A percentile compares a stretch with the other conserved stretches of the same genome.
Conservation (phyloP, 257 asterid genomes). For the Orobanche coerulescens region DNA sequence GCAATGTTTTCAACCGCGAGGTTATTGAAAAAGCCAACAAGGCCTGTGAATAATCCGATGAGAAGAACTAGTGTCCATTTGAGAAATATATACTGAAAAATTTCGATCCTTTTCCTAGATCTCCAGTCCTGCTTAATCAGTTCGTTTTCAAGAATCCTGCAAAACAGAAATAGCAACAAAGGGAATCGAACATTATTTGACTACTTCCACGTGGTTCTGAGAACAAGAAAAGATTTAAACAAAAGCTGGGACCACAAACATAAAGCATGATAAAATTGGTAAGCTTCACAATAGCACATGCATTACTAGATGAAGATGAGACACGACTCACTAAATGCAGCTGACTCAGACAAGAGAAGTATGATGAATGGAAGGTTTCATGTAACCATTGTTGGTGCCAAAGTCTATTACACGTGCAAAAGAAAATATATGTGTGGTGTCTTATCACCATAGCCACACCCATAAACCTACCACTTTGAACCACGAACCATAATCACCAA, state of each 20-base stretch:
- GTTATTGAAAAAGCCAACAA: slow-evolving; percentile 79
- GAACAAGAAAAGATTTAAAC: neutral
- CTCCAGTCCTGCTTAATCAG: slow-evolving; percentile 96
- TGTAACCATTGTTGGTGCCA: neutral
- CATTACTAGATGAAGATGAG: neutral
- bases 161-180: slow-evolving; percentile 13
- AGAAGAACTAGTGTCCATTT: slow-evolving; percentile 95
- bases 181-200: slow-evolving; percentile 14
- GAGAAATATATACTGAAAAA: slow-evolving; percentile 68
- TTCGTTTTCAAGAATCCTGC: slow-evolving; percentile 88
- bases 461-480: too few species aligned
- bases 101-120: slow-evolving; percentile 65
- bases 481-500: too few species aligned
- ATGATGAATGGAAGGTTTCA: neutral
- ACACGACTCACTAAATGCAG: neutral
- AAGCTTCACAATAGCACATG: neutral
- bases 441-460: too few species aligned
- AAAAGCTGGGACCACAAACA: neutral
- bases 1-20: slow-evolving; percentile 89
- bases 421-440: neutral
- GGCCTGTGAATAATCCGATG: slow-evolving; percentile 70
- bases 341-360: neutral
- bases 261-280: neutral
- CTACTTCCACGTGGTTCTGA: neutral
- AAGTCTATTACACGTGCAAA: neutral